These are phyloP conservation scores for Pycnococcus provasolii DNA, from an alignment of 139 green algal species.

Conservation along the genomic window DNA sequence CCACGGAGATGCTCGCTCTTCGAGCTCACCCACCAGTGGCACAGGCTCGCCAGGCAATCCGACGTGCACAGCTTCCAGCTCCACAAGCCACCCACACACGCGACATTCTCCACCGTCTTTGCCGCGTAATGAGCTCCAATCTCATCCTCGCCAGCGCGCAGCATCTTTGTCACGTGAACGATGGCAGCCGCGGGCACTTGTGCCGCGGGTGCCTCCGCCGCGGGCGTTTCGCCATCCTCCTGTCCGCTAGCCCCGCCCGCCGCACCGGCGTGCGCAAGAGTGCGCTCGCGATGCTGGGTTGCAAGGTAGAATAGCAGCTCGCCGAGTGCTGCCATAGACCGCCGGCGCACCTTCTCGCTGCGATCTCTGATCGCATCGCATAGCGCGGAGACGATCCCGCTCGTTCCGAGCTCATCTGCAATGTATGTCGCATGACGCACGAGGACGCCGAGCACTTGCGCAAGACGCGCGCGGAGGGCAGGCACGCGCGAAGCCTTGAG, in stretches of 20 bases:
- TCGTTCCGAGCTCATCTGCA: conserved; percentile 46
- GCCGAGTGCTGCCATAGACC: conserved; percentile 72
- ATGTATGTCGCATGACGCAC: conserved; percentile 84
- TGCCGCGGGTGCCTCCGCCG: background rate
- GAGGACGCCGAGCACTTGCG: conserved; percentile 54
- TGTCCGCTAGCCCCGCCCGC: conserved; percentile 19
- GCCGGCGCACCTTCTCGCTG: conserved; percentile 55
- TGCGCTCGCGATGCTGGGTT: conserved; percentile 50
- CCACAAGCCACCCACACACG: conserved; percentile 62
- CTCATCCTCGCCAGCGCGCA: conserved; percentile 66
- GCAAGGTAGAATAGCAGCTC: conserved; percentile 93
- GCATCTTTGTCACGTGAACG: conserved; percentile 39
- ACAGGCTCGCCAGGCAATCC: conserved; percentile 28
- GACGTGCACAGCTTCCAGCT: conserved; percentile 42
- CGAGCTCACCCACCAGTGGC: too few relatives aligned
- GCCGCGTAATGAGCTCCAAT: conserved; percentile 79
- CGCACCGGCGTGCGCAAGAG: background rate
- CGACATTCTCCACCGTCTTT: conserved; percentile 86
- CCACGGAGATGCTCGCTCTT: too few relatives aligned
- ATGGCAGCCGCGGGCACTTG: conserved; percentile 26
- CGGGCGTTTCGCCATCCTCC: background rate
- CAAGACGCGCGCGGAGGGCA: conserved; percentile 45
- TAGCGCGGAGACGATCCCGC: conserved; percentile 59
- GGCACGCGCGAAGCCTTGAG: conserved; percentile 45
- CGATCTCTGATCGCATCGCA: conserved; percentile 56